phyloP scores from a whole-genome alignment of 2,329 filamentous ascomycete species.

The Colletotrichum trifolii region DNA sequence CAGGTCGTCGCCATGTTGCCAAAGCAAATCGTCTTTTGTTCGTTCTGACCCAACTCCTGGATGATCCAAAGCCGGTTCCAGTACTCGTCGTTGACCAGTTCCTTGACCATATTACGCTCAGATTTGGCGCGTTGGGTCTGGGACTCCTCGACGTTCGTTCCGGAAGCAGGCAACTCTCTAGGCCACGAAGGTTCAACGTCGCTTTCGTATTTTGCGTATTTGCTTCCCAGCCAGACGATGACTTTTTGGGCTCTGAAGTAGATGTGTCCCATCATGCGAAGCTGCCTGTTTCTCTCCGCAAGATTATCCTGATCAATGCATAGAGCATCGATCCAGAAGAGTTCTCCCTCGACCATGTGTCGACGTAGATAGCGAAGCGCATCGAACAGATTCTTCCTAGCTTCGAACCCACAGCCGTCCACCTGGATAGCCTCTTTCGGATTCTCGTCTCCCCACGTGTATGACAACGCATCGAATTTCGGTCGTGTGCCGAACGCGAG shows the following conservation, averaged over 20 bases:
- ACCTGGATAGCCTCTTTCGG: conserved; percentile 32
- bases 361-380: conserved; percentile 35
- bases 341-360: not conserved
- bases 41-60: conserved; percentile 42
- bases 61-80: conserved; percentile 37
- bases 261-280: conserved; percentile 40
- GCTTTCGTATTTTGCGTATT: conserved; percentile 4
- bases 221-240: conserved; percentile 37
- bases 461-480: conserved; percentile 41
- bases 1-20: conserved; percentile 35
- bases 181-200: no score
- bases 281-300: conserved; percentile 36
- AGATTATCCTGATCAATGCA: conserved; percentile 38
- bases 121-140: not conserved
- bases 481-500: conserved; percentile 36
- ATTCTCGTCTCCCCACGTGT: conserved; percentile 39
- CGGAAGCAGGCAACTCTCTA: no score
- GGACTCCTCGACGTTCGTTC: no score
- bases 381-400: conserved; percentile 35
- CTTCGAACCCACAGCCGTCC: conserved; percentile 32
- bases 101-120: not conserved
- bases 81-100: conserved; percentile 4
- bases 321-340: conserved; percentile 39
- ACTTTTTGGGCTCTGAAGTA: conserved; percentile 36
- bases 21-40: conserved; percentile 39